Percentiles rank a stretch among this genome's conserved stretches.
phyloP scores from a whole-genome alignment of 352 stramenopile genomes.

The Peronospora destructor region DNA sequence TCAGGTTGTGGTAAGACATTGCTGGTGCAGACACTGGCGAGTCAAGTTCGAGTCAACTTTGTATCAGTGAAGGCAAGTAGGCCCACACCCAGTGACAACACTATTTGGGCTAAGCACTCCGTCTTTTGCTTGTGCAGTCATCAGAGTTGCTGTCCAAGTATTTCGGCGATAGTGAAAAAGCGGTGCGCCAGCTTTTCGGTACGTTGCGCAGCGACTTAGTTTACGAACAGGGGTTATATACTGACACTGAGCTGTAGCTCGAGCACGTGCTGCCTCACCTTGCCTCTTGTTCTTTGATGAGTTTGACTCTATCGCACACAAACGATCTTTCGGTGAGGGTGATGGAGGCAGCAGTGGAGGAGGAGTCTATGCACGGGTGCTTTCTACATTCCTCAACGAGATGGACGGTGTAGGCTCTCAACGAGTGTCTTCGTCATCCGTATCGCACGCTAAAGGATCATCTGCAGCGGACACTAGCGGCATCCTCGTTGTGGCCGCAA shows the following conservation, averaged over 20 bases:
- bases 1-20: constrained; percentile 79
- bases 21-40: constrained; percentile 61
- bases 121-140: constrained; percentile 33
- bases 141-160: constrained; percentile 83
- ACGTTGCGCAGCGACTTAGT: constrained; percentile 3
- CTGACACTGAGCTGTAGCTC: constrained; percentile 30
- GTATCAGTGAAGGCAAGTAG: constrained; percentile 67
- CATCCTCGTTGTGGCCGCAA: constrained; percentile 68
- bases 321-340: constrained; percentile 51
- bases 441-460: constrained; percentile 8
- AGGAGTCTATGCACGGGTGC: constrained; percentile 68
- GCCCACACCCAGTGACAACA: neutral
- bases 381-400: constrained; percentile 83
- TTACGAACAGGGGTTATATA: neutral
- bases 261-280: constrained; percentile 57
- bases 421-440: constrained; percentile 16
- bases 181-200: constrained; percentile 78
- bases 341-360: constrained; percentile 33
- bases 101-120: constrained; percentile 1
- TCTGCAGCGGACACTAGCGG: constrained; percentile 19
- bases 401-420: constrained; percentile 69
- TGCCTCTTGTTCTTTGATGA: constrained; percentile 85
- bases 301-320: constrained; percentile 76
- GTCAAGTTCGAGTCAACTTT: constrained; percentile 61
- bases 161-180: constrained; percentile 81